Evolutionary conservation across 164 flowering plant genomes (phyloP).

Genomic region (Malania oleifera): DNA sequence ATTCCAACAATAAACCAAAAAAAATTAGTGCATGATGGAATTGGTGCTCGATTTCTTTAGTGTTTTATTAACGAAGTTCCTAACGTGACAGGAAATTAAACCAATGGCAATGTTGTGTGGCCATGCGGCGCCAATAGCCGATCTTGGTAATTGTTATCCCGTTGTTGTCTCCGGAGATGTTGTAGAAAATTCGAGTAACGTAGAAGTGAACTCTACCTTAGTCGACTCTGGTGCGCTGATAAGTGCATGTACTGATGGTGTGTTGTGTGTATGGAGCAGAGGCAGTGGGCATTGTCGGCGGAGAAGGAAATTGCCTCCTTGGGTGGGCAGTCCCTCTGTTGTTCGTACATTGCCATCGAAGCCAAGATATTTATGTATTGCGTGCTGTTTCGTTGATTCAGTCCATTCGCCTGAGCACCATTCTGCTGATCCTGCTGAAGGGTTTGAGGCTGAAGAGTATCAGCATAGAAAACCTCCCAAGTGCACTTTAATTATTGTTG

Average conservation of each 20-base stretch:
- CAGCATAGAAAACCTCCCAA: constrained; percentile 36
- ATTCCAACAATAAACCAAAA: too few relatives aligned
- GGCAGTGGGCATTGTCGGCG: constrained; percentile 81
- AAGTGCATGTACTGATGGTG: constrained; percentile 90
- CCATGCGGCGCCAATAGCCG: constrained; percentile 68
- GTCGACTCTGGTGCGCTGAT: constrained; percentile 48
- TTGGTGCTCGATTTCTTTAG: not conserved
- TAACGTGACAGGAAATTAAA: constrained; percentile 51
- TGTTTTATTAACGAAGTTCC: not conserved
- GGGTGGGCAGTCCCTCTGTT: constrained; percentile 74
- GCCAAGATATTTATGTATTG: constrained; percentile 75
- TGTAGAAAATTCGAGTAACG: constrained; percentile 24
- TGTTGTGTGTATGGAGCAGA: constrained; percentile 94
- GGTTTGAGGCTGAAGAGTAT: constrained; percentile 29
- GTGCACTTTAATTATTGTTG: constrained; percentile 71
- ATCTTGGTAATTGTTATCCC: constrained; percentile 75
- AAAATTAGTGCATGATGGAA: not conserved
- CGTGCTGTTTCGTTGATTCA: constrained; percentile 43
- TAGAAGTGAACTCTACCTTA: constrained; percentile 20
- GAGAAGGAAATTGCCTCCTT: constrained; percentile 80
- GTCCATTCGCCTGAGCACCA: constrained; percentile 23
- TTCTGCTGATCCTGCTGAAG: constrained; percentile 31
- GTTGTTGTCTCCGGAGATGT: constrained; percentile 24
- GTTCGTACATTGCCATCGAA: constrained; percentile 52
- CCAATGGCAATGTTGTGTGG: constrained; percentile 89